phyloP scores from a whole-genome alignment of 1,284 basidiomycete genomes.

The Ustilago tritici region DNA sequence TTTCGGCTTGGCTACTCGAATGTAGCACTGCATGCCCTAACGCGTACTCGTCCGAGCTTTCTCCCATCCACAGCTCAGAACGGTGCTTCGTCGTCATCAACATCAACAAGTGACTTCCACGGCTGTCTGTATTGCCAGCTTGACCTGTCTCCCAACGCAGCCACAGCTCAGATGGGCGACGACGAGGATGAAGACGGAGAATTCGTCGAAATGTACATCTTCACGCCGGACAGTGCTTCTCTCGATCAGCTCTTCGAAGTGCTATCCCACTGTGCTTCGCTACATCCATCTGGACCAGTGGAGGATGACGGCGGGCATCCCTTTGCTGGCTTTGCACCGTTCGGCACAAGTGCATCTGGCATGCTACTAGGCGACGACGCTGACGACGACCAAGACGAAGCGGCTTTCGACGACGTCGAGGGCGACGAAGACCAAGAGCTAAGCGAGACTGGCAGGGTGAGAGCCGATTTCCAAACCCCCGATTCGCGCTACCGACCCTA shows the following conservation, averaged over 20 bases:
- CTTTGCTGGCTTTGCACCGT: slow-evolving; percentile 63
- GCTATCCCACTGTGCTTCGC: slow-evolving; percentile 86
- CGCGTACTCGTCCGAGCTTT: slow-evolving; percentile 55
- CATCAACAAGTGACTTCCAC: slow-evolving; percentile 6
- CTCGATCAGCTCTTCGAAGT: slow-evolving; percentile 89
- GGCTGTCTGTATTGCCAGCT: slow-evolving; percentile 67
- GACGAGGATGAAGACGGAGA: slow-evolving; percentile 53
- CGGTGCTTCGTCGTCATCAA: slow-evolving; percentile 9
- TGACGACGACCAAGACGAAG: slow-evolving; percentile 72
- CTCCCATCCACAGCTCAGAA: slow-evolving; percentile 12
- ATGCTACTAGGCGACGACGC: slow-evolving; percentile 73
- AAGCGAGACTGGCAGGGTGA: slow-evolving; percentile 90
- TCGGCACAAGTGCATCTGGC: slow-evolving; percentile 51
- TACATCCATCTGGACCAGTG: slow-evolving; percentile 77
- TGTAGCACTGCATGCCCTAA: slow-evolving; percentile 65
- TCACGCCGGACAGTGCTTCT: slow-evolving; percentile 68
- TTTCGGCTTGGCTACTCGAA: slow-evolving; percentile 60
- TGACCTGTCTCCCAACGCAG: slow-evolving; percentile 56
- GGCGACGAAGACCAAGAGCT: slow-evolving; percentile 73
- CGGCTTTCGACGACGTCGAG: slow-evolving; percentile 75
- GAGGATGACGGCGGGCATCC: slow-evolving; percentile 74
- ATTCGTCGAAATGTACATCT: slow-evolving; percentile 62
- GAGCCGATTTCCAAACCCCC: slow-evolving; percentile 83
- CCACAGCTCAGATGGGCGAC: slow-evolving; percentile 33
- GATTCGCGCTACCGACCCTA: slow-evolving; percentile 85